Evolutionary conservation across 306 rosid genomes (phyloP).

Genomic region (Elaeagnus macrophylla): DNA sequence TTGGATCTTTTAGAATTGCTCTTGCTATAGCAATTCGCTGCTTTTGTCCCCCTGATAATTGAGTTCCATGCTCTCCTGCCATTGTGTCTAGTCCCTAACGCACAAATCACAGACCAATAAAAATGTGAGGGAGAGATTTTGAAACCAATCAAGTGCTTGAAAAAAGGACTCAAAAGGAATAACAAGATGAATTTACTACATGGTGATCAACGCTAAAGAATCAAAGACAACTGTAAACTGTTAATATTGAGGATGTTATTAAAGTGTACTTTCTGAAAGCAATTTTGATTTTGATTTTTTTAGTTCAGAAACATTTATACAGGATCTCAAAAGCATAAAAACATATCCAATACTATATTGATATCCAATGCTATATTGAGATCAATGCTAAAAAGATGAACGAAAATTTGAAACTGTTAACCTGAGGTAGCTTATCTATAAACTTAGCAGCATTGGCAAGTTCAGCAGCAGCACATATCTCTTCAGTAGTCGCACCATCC

Average conservation of each 20-base stretch:
- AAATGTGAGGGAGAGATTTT: neutral
- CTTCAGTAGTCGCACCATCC: conserved; percentile 52
- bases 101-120: neutral
- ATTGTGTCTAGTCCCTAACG: conserved; percentile 50
- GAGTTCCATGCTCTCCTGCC: conserved; percentile 20
- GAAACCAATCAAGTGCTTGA: neutral
- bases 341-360: too few relatives aligned
- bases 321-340: too few relatives aligned
- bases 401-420: neutral
- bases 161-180: neutral
- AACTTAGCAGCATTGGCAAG: conserved; percentile 72
- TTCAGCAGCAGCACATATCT: conserved; percentile 56
- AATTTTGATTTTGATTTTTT: too few relatives aligned
- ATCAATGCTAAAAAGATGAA: too few relatives aligned
- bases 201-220: too few relatives aligned
- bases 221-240: too few relatives aligned
- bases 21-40: conserved; percentile 51
- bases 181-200: too few relatives aligned
- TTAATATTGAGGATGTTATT: too few relatives aligned
- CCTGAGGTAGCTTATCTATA: conserved; percentile 67
- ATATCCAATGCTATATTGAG: too few relatives aligned
- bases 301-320: too few relatives aligned
- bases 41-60: conserved; percentile 62
- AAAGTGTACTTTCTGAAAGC: too few relatives aligned
- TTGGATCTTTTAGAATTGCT: conserved; percentile 42